A percentile compares a stretch with the other conserved stretches of the same genome.
Conservation (phyloP, 116 monocot species). For the Cymodocea nodosa region DNA sequence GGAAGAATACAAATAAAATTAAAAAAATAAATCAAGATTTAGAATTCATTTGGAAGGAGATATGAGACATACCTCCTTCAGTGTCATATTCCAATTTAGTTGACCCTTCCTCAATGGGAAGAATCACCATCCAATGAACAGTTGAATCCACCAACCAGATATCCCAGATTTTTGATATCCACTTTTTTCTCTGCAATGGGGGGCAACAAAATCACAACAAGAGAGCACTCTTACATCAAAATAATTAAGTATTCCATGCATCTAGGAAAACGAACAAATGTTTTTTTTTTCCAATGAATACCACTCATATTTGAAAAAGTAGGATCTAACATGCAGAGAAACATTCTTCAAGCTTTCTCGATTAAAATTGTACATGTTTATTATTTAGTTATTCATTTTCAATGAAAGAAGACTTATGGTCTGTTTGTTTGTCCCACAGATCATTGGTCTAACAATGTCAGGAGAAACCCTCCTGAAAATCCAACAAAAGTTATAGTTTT, state of each 20-base stretch:
- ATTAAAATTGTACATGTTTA: too few relatives aligned
- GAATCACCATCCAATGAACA: slow-evolving; percentile 30
- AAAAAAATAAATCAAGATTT: too few relatives aligned
- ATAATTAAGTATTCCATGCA: too few relatives aligned
- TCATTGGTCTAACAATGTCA: too few relatives aligned
- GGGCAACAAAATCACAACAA: background rate
- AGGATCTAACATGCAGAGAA: background rate
- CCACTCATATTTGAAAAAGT: background rate
- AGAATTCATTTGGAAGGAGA: slow-evolving; percentile 70
- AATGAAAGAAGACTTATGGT: too few relatives aligned
- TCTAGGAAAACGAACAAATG: too few relatives aligned
- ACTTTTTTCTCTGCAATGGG: slow-evolving; percentile 29
- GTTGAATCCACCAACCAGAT: slow-evolving; percentile 82
- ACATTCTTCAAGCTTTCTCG: background rate
- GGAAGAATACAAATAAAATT: too few relatives aligned
- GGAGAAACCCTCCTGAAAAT: too few relatives aligned
- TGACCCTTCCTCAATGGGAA: slow-evolving; percentile 43
- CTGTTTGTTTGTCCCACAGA: too few relatives aligned
- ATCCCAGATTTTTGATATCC: slow-evolving; percentile 78
- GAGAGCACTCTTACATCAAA: background rate
- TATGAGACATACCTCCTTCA: slow-evolving; percentile 62
- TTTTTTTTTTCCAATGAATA: too few relatives aligned
- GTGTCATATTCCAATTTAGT: slow-evolving; percentile 70
- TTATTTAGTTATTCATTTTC: too few relatives aligned
- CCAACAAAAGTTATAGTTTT: too few relatives aligned